Conservation (phyloP, 495 filamentous ascomycete genomes). For the Amphirosellinia nigrospora region DNA sequence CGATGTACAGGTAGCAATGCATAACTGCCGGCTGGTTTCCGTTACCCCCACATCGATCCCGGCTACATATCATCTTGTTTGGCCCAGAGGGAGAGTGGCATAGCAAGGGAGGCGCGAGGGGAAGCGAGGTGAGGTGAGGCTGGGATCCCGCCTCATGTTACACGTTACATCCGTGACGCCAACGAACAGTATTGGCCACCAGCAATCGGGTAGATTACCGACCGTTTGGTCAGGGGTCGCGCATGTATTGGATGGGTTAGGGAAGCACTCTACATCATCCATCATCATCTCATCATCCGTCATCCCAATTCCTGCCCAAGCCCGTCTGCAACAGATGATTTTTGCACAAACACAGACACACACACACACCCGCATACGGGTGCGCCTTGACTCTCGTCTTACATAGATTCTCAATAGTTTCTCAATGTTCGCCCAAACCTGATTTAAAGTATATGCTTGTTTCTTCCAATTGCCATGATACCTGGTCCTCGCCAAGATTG, state of each 20-base stretch:
- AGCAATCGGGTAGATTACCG: conserved; percentile 21
- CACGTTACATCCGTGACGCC: background rate
- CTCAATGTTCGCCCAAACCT: background rate
- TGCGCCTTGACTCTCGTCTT: background rate
- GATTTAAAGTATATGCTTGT: background rate
- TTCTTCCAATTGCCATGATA: background rate
- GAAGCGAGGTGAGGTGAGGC: conserved; percentile 5
- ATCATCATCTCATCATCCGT: background rate
- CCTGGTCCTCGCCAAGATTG: conserved; percentile 12
- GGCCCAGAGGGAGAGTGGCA: background rate
- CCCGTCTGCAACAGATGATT: background rate
- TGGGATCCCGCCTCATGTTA: conserved; percentile 3
- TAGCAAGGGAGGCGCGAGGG: too few species aligned
- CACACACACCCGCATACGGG: background rate
- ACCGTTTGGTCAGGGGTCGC: conserved; percentile 15
- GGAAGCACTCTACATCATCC: conserved; percentile 20
- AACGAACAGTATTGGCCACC: conserved; percentile 20
- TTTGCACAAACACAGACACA: background rate
- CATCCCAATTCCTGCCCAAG: conserved; percentile 7
- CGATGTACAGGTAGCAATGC: conserved; percentile 22
- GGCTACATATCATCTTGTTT: conserved; percentile 22
- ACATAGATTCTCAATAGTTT: background rate
- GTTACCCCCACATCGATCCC: conserved; percentile 6
- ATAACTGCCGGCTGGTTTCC: conserved; percentile 23
- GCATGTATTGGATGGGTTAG: conserved; percentile 25